Conservation (phyloP, 2,329 filamentous ascomycete species). For the Monosporascus sp. region DNA sequence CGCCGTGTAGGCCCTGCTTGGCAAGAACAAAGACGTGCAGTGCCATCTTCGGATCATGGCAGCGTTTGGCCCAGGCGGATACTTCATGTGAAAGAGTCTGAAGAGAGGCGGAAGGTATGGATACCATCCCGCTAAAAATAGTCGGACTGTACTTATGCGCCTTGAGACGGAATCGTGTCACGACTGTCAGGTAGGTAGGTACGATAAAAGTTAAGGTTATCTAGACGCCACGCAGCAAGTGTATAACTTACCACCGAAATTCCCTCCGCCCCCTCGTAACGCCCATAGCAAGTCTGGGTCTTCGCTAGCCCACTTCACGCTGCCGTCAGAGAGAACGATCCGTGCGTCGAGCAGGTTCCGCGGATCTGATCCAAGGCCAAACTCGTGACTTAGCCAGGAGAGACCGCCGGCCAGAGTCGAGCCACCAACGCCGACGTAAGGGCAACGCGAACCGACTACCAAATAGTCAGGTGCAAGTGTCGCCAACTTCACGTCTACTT, state of each 20-base stretch:
- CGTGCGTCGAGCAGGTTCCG: background rate
- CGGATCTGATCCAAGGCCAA: background rate
- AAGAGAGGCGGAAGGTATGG: background rate
- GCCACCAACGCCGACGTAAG: slow-evolving; percentile 1
- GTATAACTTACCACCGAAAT: background rate
- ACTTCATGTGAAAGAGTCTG: background rate
- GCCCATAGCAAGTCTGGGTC: slow-evolving; percentile 1
- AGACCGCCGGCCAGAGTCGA: background rate
- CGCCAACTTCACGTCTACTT: background rate
- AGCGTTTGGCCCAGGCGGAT: background rate
- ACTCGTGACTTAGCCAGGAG: slow-evolving; percentile 1
- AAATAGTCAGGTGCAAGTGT: background rate
- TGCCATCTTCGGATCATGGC: background rate
- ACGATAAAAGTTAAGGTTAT: background rate
- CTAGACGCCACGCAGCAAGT: background rate
- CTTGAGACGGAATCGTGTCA: background rate
- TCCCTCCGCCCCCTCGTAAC: background rate
- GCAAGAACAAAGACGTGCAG: background rate
- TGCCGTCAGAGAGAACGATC: background rate
- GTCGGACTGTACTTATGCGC: background rate
- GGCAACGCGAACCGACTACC: background rate
- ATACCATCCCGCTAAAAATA: slow-evolving; percentile 1
- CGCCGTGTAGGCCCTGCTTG: background rate
- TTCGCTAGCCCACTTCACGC: background rate
- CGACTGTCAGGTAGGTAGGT: background rate